phyloP scores from a whole-genome alignment of 306 rosid genomes.

The Ceratonia siliqua region DNA sequence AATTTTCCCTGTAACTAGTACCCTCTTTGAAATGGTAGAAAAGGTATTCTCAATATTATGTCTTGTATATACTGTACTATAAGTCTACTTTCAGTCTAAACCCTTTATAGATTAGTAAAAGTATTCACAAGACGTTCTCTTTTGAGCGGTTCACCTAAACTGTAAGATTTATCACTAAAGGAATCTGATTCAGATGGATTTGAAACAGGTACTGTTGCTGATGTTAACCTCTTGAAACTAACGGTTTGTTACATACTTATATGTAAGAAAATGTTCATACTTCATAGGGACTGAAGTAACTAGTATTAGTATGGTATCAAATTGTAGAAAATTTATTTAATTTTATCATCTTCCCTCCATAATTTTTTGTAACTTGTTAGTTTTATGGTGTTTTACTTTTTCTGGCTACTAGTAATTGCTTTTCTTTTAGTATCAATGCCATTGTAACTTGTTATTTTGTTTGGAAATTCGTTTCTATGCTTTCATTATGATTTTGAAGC shows the following conservation, averaged over 20 bases:
- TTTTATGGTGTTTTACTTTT: neutral
- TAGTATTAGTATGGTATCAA: too few species aligned
- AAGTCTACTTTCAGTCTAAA: neutral
- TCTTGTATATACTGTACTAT: neutral
- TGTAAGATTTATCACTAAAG: neutral
- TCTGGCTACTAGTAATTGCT: neutral
- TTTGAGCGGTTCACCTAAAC: too few species aligned
- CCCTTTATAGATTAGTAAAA: neutral
- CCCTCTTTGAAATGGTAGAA: slow-evolving; percentile 11
- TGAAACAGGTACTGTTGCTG: neutral
- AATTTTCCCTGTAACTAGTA: neutral
- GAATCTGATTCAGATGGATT: neutral
- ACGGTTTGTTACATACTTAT: too few species aligned
- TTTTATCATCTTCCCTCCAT: neutral
- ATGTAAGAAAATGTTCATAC: neutral
- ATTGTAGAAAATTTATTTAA: neutral
- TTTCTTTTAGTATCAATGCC: too few species aligned
- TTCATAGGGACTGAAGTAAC: too few species aligned
- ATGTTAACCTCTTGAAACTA: neutral
- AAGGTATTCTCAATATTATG: neutral
- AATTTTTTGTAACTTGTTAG: neutral
- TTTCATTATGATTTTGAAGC: too few species aligned
- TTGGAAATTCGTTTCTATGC: too few species aligned
- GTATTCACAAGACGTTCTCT: neutral
- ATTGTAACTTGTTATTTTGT: too few species aligned